Percentiles rank a stretch among this genome's conserved stretches.
These are phyloP conservation scores for Sporopachydermia quercuum DNA, from an alignment of 805 yeast species.

Conservation along the genomic window DNA sequence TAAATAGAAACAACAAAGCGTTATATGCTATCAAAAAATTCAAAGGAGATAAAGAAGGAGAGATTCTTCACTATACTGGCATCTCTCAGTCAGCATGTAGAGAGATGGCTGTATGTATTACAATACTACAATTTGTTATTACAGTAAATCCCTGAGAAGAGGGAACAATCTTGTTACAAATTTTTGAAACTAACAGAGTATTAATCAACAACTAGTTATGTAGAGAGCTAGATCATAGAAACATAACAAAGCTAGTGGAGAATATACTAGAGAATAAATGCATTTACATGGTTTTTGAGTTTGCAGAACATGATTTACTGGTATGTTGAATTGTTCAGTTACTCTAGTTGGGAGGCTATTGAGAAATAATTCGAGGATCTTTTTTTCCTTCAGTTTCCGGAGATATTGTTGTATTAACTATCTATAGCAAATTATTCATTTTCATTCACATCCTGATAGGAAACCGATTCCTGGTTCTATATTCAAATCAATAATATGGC, in stretches of 20 bases:
- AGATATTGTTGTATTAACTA: not conserved
- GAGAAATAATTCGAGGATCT: not conserved
- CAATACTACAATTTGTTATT: not conserved
- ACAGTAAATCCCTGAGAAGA: not conserved
- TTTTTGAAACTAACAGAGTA: not conserved
- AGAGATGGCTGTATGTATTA: constrained; percentile 55
- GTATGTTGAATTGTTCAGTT: constrained; percentile 3
- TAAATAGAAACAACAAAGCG: constrained; percentile 12
- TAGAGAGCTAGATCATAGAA: constrained; percentile 68
- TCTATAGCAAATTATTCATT: constrained; percentile 66
- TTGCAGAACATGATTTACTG: constrained; percentile 87
- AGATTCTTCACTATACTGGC: constrained; percentile 79
- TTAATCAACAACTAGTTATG: constrained; percentile 31
- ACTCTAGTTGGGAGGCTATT: constrained; percentile 3
- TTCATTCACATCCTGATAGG: constrained; percentile 80
- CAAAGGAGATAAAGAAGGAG: constrained; percentile 87
- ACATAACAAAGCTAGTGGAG: constrained; percentile 68
- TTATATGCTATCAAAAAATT: constrained; percentile 87
- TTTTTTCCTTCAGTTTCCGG: too few species aligned
- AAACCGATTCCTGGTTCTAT: constrained; percentile 65
- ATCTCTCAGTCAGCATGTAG: constrained; percentile 92
- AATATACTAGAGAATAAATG: constrained; percentile 76
- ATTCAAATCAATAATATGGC: constrained; percentile 80
- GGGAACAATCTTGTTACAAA: not conserved
- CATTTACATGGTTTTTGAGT: constrained; percentile 91